Evolutionary conservation across 306 rosid genomes (phyloP).

Genomic region (Benincasa hispida): DNA sequence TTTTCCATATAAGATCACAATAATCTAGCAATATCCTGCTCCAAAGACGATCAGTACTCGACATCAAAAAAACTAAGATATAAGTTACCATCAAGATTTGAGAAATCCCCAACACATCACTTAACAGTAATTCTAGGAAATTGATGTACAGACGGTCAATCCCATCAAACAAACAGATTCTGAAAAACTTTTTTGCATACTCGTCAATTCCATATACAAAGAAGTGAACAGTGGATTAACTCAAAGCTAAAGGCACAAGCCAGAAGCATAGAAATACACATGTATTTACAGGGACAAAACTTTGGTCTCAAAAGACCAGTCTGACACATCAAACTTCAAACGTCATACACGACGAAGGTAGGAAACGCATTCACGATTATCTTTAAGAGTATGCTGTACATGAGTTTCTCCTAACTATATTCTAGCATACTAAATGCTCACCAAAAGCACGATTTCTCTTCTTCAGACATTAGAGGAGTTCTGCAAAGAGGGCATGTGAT

Average conservation of each 20-base stretch:
- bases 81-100: background rate
- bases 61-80: background rate
- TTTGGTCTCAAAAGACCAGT: slow-evolving; percentile 13
- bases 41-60: background rate
- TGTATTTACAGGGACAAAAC: slow-evolving; percentile 25
- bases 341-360: background rate
- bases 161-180: background rate
- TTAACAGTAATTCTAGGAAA: background rate
- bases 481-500: slow-evolving; percentile 91
- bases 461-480: slow-evolving; percentile 64
- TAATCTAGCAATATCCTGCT: background rate
- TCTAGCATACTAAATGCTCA: slow-evolving; percentile 17
- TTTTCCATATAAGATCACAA: background rate
- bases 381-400: slow-evolving; percentile 44
- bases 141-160: background rate
- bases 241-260: slow-evolving; percentile 10
- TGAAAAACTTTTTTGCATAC: background rate
- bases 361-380: background rate
- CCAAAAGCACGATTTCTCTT: slow-evolving; percentile 43
- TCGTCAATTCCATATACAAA: background rate
- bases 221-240: background rate
- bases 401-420: slow-evolving; percentile 15
- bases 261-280: slow-evolving; percentile 23
- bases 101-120: background rate
- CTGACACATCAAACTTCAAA: background rate